Evolutionary conservation across 2,329 filamentous ascomycete species (phyloP).

Genomic region (Fusarium heterosporum): DNA sequence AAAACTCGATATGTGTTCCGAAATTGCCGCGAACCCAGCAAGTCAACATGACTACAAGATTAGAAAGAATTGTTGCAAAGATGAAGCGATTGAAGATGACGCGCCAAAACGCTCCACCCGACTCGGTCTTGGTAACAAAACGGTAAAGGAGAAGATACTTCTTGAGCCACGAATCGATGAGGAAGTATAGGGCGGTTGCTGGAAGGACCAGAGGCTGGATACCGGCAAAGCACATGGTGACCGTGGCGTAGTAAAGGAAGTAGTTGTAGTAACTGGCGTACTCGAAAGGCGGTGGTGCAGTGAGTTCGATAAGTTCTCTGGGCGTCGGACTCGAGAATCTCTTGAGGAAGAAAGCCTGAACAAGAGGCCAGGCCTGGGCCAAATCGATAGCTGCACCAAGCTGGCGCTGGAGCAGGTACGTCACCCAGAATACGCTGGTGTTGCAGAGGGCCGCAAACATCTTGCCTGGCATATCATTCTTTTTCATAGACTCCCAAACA

Average conservation of each 20-base stretch:
- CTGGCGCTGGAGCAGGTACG: conserved; percentile 92
- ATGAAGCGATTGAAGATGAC: conserved; percentile 93
- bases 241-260: conserved; percentile 93
- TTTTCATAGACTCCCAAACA: conserved; percentile 75
- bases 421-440: conserved; percentile 93
- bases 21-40: conserved; percentile 75
- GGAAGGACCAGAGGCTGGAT: conserved; percentile 90
- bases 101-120: conserved; percentile 92
- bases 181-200: conserved; percentile 90
- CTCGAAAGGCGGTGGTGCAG: conserved; percentile 91
- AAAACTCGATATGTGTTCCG: conserved; percentile 69
- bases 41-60: conserved; percentile 81
- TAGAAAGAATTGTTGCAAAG: conserved; percentile 82
- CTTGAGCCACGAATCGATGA: conserved; percentile 87
- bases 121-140: conserved; percentile 96
- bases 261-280: conserved; percentile 99
- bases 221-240: conserved; percentile 84
- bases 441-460: conserved; percentile 81
- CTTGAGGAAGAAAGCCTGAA: conserved; percentile 86
- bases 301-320: conserved; percentile 89
- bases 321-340: conserved; percentile 90
- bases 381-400: conserved; percentile 93
- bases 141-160: conserved; percentile 96
- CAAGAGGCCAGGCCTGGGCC: conserved; percentile 85
- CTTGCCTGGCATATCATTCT: conserved; percentile 70